Percentiles rank a stretch among this genome's conserved stretches.
These are phyloP conservation scores for Biscogniauxia sp. DNA, from an alignment of 2,329 filamentous ascomycete species.

Conservation along the genomic window DNA sequence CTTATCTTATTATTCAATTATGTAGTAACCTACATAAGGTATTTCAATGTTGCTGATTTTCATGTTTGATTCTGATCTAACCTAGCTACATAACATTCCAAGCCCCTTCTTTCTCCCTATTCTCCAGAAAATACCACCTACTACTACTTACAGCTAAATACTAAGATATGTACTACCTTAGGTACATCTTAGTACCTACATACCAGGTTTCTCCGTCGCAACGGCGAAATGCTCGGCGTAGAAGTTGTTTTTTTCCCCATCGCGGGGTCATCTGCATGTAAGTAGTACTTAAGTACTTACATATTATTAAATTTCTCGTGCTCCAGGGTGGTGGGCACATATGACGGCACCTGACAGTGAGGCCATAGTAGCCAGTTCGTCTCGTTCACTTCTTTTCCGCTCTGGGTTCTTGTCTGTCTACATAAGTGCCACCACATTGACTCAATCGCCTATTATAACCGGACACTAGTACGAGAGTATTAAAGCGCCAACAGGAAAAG, in stretches of 20 bases:
- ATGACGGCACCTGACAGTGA: background rate
- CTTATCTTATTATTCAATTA: no score
- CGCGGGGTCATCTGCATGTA: background rate
- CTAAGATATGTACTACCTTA: no score
- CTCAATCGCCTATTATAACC: background rate
- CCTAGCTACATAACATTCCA: no score
- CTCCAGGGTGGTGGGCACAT: background rate
- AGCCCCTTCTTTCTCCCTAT: background rate
- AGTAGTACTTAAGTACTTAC: no score
- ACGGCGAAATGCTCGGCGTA: slow-evolving; percentile 23
- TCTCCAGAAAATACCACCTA: background rate
- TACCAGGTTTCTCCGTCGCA: background rate
- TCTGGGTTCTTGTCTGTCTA: background rate
- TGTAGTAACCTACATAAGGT: no score
- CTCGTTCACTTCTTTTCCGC: background rate
- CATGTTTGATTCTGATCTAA: no score
- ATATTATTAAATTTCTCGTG: background rate
- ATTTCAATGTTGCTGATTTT: no score
- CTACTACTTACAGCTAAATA: no score
- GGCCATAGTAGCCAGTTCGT: background rate
- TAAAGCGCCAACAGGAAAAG: background rate
- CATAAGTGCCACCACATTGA: background rate
- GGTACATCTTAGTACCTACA: no score
- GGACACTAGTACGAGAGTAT: background rate
- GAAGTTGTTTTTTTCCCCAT: slow-evolving; percentile 4